Conservation (phyloP, 1,284 basidiomycete species). For the Athelia psychrophila region DNA sequence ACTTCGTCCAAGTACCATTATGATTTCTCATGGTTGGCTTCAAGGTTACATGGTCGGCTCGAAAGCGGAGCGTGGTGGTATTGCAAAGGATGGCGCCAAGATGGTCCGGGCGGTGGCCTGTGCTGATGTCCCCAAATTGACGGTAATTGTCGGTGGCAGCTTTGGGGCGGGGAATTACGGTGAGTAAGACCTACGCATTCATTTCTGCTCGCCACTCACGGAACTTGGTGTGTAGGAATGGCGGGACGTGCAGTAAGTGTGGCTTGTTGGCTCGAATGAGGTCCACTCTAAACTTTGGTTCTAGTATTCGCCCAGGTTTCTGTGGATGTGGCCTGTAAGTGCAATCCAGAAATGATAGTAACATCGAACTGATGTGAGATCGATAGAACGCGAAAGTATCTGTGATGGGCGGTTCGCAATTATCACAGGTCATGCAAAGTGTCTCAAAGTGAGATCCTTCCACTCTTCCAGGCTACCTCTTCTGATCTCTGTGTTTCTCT, state of each 20-base stretch:
- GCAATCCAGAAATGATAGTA: slow-evolving; percentile 2
- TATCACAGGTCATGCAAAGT: slow-evolving; percentile 89
- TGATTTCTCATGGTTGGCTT: slow-evolving; percentile 2
- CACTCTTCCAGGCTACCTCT: too few species aligned
- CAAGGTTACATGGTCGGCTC: slow-evolving; percentile 92
- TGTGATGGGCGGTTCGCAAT: slow-evolving; percentile 95
- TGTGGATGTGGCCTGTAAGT: slow-evolving; percentile 96
- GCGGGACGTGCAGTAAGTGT: slow-evolving; percentile 77
- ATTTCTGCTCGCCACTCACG: slow-evolving; percentile 4
- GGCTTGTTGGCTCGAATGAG: slow-evolving; percentile 1
- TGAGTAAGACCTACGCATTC: slow-evolving; percentile 24
- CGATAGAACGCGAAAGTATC: slow-evolving; percentile 85
- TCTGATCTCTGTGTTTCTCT: neutral
- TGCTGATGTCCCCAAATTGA: slow-evolving; percentile 92
- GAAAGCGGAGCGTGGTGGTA: slow-evolving; percentile 91
- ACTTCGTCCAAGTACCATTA: neutral
- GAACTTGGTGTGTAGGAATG: slow-evolving; percentile 55
- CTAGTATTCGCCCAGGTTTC: slow-evolving; percentile 89
- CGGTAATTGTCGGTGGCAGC: slow-evolving; percentile 92
- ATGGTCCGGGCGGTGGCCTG: slow-evolving; percentile 97
- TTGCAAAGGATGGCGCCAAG: slow-evolving; percentile 97
- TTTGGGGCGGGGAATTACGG: slow-evolving; percentile 97
- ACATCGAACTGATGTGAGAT: slow-evolving; percentile 8
- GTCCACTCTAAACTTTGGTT: slow-evolving; percentile 1
- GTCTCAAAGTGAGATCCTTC: slow-evolving; percentile 68